Conservation (phyloP, 179 eudicot species). For the Beta corolliflora region DNA sequence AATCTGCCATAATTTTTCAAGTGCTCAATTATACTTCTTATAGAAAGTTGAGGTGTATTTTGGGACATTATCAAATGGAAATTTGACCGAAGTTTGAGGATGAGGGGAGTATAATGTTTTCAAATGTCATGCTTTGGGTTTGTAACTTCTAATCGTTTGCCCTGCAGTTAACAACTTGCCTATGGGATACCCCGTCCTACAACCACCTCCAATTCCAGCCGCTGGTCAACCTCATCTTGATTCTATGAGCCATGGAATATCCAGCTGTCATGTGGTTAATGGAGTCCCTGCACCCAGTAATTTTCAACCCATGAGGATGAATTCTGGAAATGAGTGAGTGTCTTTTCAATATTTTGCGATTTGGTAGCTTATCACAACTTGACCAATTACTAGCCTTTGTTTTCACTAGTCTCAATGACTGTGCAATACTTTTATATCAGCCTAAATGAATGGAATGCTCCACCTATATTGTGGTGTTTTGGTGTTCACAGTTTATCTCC, state of each 20-base stretch:
- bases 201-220: slow-evolving; percentile 73
- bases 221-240: slow-evolving; percentile 92
- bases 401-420: not conserved
- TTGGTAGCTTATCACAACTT: not conserved
- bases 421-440: not conserved
- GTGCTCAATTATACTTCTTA: not conserved
- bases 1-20: not conserved
- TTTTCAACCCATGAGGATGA: slow-evolving; percentile 81
- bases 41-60: not conserved
- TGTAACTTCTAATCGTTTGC: slow-evolving; percentile 39
- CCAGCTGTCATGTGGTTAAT: slow-evolving; percentile 87
- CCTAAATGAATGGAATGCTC: not conserved
- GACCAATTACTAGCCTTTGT: not conserved
- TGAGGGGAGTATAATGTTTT: not conserved
- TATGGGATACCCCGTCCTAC: slow-evolving; percentile 97
- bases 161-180: slow-evolving; percentile 94
- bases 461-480: not conserved
- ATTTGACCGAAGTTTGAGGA: not conserved
- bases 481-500: not conserved
- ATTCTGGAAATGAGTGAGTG: slow-evolving; percentile 88
- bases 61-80: not conserved
- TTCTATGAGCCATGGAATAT: slow-evolving; percentile 74
- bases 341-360: slow-evolving; percentile 5
- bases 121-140: slow-evolving; percentile 1
- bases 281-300: slow-evolving; percentile 94